These are phyloP conservation scores for Colletotrichum eremochloae DNA, from an alignment of 2,329 filamentous ascomycete genomes.

Conservation along the genomic window DNA sequence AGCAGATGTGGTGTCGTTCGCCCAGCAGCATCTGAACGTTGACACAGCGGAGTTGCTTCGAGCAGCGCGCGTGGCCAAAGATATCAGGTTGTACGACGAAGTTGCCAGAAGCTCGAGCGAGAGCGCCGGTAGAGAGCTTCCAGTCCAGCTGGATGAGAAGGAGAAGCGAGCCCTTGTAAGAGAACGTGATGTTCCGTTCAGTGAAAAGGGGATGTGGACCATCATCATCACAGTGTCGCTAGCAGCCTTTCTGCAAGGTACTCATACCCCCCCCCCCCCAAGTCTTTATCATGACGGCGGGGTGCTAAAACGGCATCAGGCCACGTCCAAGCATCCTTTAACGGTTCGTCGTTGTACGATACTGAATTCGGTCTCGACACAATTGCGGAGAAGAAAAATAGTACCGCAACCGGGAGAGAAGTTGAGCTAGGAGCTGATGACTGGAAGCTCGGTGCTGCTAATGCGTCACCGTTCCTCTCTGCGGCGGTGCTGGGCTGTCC, in stretches of 20 bases:
- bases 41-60: slow-evolving; percentile 50
- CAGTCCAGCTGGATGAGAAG: slow-evolving; percentile 49
- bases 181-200: slow-evolving; percentile 56
- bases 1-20: slow-evolving; percentile 52
- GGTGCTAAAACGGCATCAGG: slow-evolving; percentile 36
- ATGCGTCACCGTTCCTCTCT: slow-evolving; percentile 56
- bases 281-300: neutral
- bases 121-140: slow-evolving; percentile 45
- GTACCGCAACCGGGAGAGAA: neutral
- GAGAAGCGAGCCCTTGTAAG: slow-evolving; percentile 55
- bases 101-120: slow-evolving; percentile 49
- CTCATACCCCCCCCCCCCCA: too few species aligned
- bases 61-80: slow-evolving; percentile 57
- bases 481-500: slow-evolving; percentile 56
- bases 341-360: slow-evolving; percentile 54
- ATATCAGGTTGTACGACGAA: slow-evolving; percentile 55
- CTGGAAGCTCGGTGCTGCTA: slow-evolving; percentile 57
- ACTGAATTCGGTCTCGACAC: slow-evolving; percentile 3
- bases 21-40: slow-evolving; percentile 49
- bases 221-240: slow-evolving; percentile 59
- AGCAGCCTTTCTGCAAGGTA: slow-evolving; percentile 58
- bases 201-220: slow-evolving; percentile 55
- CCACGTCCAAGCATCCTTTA: slow-evolving; percentile 60
- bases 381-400: slow-evolving; percentile 5
- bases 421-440: slow-evolving; percentile 44